Evolutionary conservation across 2,329 filamentous ascomycete species (phyloP).

Genomic region (Aspergillus ochraceus): DNA sequence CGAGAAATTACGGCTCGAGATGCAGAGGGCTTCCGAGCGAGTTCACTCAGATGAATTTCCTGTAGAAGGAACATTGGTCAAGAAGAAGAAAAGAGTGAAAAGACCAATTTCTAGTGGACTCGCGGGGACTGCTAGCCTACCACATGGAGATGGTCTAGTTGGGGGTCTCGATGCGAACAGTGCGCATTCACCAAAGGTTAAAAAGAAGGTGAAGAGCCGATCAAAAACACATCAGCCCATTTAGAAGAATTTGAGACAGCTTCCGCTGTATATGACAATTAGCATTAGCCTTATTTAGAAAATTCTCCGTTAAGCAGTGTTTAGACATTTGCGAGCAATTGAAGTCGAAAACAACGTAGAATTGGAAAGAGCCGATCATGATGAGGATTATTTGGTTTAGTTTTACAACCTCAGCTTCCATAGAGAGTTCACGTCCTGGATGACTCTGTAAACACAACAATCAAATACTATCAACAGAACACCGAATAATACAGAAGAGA

Average conservation of each 20-base stretch:
- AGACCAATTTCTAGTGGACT: slow-evolving; percentile 12
- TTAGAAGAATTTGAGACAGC: neutral
- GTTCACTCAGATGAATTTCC: slow-evolving; percentile 50
- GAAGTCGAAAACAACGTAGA: too few species aligned
- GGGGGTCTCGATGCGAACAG: neutral
- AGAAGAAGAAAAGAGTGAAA: slow-evolving; percentile 56
- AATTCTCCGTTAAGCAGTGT: neutral
- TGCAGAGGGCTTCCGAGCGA: slow-evolving; percentile 59
- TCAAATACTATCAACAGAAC: neutral
- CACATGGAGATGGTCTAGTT: neutral
- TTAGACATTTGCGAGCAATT: neutral
- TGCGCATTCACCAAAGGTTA: neutral
- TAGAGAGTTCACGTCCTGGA: too few species aligned
- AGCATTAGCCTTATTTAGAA: neutral
- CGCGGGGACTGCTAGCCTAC: neutral
- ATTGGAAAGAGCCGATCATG: too few species aligned
- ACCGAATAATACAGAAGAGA: neutral
- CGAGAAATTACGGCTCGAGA: slow-evolving; percentile 80
- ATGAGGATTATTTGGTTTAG: too few species aligned
- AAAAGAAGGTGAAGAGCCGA: neutral
- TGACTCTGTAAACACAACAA: neutral
- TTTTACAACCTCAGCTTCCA: too few species aligned
- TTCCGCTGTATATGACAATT: too few species aligned
- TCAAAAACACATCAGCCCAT: neutral
- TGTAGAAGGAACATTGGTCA: slow-evolving; percentile 51